phyloP scores from a whole-genome alignment of 129 eudicot genomes.

The Tanacetum coccineum region DNA sequence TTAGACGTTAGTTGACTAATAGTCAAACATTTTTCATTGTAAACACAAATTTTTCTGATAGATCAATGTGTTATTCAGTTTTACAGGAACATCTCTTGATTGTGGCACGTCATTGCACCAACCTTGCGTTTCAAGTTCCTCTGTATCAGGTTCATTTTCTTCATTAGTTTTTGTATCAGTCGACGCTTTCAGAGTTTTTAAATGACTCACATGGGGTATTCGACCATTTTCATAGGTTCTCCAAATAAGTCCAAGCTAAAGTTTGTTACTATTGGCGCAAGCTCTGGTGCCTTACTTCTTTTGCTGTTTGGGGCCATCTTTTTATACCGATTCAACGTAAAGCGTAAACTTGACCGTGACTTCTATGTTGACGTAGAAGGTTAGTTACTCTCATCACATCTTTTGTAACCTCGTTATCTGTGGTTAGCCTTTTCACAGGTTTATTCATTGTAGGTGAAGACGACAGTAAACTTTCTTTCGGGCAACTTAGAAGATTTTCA shows the following conservation, averaged over 20 bases:
- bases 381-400: constrained; percentile 12
- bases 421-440: not conserved
- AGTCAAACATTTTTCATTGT: too few species aligned
- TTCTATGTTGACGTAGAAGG: constrained; percentile 80
- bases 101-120: constrained; percentile 66
- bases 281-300: constrained; percentile 63
- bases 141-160: constrained; percentile 49
- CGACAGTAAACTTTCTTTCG: constrained; percentile 61
- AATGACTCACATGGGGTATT: not conserved
- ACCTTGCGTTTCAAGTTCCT: constrained; percentile 70
- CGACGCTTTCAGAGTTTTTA: not conserved
- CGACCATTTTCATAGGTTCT: constrained; percentile 33
- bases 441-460: constrained; percentile 55
- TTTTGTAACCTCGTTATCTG: not conserved
- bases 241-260: constrained; percentile 53
- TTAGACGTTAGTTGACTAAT: not conserved
- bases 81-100: constrained; percentile 69
- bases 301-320: constrained; percentile 58
- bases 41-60: too few species aligned
- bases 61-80: constrained; percentile 39
- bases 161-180: not conserved
- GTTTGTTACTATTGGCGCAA: constrained; percentile 48
- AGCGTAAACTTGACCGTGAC: constrained; percentile 43
- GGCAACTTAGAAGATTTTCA: constrained; percentile 84
- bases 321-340: constrained; percentile 38